Base-by-base conservation (phyloP, 2,329 filamentous ascomycete genomes). In the Periconia sp. region DNA sequence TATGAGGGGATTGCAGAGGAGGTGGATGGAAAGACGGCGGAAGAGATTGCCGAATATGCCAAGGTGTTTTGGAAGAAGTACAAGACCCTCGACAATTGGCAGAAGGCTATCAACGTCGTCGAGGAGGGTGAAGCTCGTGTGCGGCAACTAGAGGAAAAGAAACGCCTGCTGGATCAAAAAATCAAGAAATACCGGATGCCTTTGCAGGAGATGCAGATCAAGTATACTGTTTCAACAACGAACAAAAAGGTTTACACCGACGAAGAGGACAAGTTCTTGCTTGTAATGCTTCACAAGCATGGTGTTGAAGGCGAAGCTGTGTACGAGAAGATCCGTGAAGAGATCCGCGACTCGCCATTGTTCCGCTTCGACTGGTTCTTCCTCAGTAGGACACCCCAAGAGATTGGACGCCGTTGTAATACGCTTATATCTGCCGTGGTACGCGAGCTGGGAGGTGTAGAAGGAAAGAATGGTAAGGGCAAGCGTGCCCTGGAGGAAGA, bases 301-400 rank as follows among this genome's bases (percentile, higher is more conserved):
- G 94, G 95, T 7, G 87, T 99, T 35, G 95, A 99, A 70, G 89
- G 89, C 1, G 93, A 97, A 65, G 85, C 85, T 33, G 83, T 99
- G 58, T 95, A 94, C 72, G 94, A 99, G 65, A 88, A 87, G 72
- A 96, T 99, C 69, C 88, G 94, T n/a, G 93, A 97, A 60, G 94
- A 97, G 72, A 96, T 99, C 61, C 89, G 92, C 33, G 92, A 97
- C 61, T 93, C 89, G 52, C 92, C 94, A 10, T 80, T 99, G 3
- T 99, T 99, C 83, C 87, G 94, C 40, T 99, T 99, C 67, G 94
- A 99, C 72, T 99, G 95, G 95, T 99, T 99, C 79, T 97, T 99
- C 81, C 82, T 99, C 41, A 96, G 91, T 73, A 86, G 94, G 44
- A 99, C 93, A 3, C 91, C 94, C 0, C 87, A 92, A 47, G 94